Evolutionary conservation across 306 rosid genomes (phyloP), one percentile per base, ranked within the genome.

Genomic region (Castanea mollissima): DNA sequence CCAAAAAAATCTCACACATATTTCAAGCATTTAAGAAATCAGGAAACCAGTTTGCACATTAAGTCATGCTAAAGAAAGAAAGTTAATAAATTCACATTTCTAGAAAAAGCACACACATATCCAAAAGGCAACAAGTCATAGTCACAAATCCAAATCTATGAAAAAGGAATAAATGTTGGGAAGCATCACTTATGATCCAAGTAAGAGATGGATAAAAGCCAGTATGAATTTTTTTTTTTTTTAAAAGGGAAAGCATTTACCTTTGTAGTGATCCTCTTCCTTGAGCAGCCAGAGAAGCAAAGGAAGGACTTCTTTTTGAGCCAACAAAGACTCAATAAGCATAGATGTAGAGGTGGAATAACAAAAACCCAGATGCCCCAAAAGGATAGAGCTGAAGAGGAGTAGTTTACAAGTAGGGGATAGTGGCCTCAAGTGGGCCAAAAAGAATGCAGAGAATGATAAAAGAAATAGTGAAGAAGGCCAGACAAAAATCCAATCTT

Each of bases 181-280:
- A 86, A 88, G 97, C 86, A 92, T 92, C 99, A 85, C 99, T 91
- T 92, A 85, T 79, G 80, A 86, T 85, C 87, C 91, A 94, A 90
- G 97, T 64, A 92, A 94, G 86, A 85, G 83, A 92, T 84, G 86
- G 82, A 74, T 23, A 82, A 89, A 87, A 86, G 65, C 78, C 78
- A 85, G 85, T 65, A 83, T 65, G 77, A 83, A 81, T 20, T 23
- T 23, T 23, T 23, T 23, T 23, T 23, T 23, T 75, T 25, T 75
- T 77, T 18, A 1, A 31, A 86, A 81, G 81, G 82, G 81, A 84
- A 91, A 86, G 90, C 87, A 91, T 78, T 86, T 77, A 92, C 97
- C 95, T 92, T 85, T 80, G 83, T 70, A 86, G 55, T 79, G 90
- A 91, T 89, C 93, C 77, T 89, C 92, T 84, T 83, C 87, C 91